Base-by-base conservation (phyloP, 2,329 filamentous ascomycete species). In the Whalleya microplaca region DNA sequence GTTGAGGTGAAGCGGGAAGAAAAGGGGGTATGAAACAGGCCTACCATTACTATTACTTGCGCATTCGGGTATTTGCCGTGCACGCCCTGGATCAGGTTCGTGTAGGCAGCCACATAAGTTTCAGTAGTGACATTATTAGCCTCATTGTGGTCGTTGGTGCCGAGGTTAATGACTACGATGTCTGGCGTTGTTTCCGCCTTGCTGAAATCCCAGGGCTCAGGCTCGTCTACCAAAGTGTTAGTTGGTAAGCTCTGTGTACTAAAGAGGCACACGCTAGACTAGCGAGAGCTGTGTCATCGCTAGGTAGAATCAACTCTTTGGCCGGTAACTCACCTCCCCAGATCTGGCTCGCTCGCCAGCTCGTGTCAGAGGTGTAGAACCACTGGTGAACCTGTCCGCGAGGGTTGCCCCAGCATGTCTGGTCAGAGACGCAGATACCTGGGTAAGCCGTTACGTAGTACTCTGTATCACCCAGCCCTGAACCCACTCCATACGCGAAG, bases 401-500 rank as follows among this genome's bases (percentile, higher is more conserved):
- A 6, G 73, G 72, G 42, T 79, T 79, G 3, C 81, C 82, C 72
- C 79, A 86, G 69, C 83, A 87, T 47, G 80, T 65, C 52, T 81
- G 75, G 61, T 86, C 82, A 16, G 76, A 73, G 2, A 83, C 73
- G 61, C 83, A 86, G 47, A 84, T 84, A 3, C 83, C 84, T 0
- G 84, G 82, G 55, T 83, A 84, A 0, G 80, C 81, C 0, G 81
- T 84, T 42, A 87, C 77, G 18, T 76, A 78, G 64, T 82, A 85
- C 62, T 87, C 84, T 2, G 80, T 81, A 42, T 83, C 77, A 2
- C 84, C 84, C 1, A 87, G 69, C 0, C 84, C 84, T 4, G 79
- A 80, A 1, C 77, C 80, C 16, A 85, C 77, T 16, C 79, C 78
- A 68, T 82, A 86, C 1, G 79, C 77, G 66, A 81, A 87, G 19